Evolutionary conservation across 768 basidiomycete species (phyloP), one percentile per base, ranked within the genome.

Genomic region (Baorangia bicolor): DNA sequence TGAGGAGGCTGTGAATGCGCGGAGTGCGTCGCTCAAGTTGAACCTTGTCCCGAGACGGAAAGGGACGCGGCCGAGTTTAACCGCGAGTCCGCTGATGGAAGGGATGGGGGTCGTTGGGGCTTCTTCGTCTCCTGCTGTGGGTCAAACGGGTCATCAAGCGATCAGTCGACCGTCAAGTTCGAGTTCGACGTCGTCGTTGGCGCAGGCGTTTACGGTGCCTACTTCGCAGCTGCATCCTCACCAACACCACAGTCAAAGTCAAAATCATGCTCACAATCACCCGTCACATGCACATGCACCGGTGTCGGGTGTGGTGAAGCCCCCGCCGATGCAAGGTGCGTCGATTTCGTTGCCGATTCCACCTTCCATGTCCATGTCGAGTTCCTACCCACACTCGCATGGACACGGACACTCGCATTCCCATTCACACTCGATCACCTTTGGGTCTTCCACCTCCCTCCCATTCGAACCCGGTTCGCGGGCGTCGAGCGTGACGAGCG

Each of bases 21-120:
- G n/a, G 47, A 84, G 80, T 64, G 77, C 86, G 21, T 81, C 85
- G 1, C 78, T 81, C 51, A 79, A 75, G 52, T 67, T 89, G 38
- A 85, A 80, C 59, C 69, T 88, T 31, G 76, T 78, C 18, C 78
- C 81, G 47, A 76, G 67, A 68, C 69, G 69, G 61, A 69, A 56
- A 59, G 68, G 64, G 56, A 65, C 56, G 53, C 64, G 55, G 37
- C 61, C 50, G 9, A 56, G 56, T 51, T 34, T 53, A 44, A 45
- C 60, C 35, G 43, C 53, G n/a, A 66, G 66, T 38, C 60, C 67
- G 18, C 63, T 61, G 51, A 55, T 44, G 21, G 45, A 57, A 16
- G 33, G 33, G 8, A 44, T 0, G 11, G 31, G n/a, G 50, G 10
- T n/a, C n/a, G n/a, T 31, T 11, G 28, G 27, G 31, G 25, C 55